These are phyloP conservation scores for Piromyces finnis DNA, from an alignment of 192 early-diverging fungal species.

Conservation along the genomic window DNA sequence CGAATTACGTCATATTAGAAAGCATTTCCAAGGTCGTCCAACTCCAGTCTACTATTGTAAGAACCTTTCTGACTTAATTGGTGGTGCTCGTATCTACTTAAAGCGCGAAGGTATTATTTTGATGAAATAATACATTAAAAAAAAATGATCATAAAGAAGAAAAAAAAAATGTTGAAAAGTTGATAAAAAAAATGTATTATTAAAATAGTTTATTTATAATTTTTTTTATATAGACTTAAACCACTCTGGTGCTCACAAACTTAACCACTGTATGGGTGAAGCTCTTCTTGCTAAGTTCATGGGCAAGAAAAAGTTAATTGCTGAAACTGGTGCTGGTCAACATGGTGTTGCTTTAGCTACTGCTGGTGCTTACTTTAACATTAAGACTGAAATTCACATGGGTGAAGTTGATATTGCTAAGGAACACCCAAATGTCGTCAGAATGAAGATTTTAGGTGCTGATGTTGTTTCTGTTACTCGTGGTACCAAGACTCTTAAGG, in stretches of 20 bases:
- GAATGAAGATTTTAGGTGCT: constrained; percentile 85
- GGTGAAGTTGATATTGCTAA: constrained; percentile 85
- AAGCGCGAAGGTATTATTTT: constrained; percentile 61
- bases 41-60: background rate
- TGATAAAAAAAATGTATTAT: no score
- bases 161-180: no score
- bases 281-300: constrained; percentile 80
- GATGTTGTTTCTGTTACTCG: constrained; percentile 67
- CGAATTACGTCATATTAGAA: background rate
- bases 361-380: constrained; percentile 90
- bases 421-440: constrained; percentile 88
- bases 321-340: constrained; percentile 96
- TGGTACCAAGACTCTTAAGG: constrained; percentile 77
- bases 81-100: constrained; percentile 87
- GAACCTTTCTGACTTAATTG: constrained; percentile 41
- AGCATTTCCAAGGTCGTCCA: background rate
- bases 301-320: constrained; percentile 92
- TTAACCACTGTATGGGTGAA: constrained; percentile 96
- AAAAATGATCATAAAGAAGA: background rate
- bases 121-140: background rate
- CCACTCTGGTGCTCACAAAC: constrained; percentile 97
- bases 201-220: no score
- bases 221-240: constrained; percentile 38
- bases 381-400: constrained; percentile 96
- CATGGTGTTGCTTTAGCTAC: constrained; percentile 98